Base-by-base conservation (phyloP, 1,284 basidiomycete species). In the Leccinum fuscescens region DNA sequence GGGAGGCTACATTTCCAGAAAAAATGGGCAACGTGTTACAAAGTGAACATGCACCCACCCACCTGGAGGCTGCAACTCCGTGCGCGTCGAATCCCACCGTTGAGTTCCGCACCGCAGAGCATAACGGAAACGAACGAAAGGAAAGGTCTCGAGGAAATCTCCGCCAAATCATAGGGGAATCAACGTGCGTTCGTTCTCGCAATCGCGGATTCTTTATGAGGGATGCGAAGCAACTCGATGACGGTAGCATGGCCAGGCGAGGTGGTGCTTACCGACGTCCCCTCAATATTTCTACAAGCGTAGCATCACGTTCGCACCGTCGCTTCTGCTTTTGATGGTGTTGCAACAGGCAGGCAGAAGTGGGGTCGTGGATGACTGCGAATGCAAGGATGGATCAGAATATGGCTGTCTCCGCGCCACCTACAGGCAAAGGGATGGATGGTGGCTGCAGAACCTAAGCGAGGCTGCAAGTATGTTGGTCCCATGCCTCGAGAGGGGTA, bases 231-330 rank as follows among this genome's bases (percentile, higher is more conserved):
- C 44, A 46, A 11, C 56, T 59, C 59, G 27, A 57, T 58, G 60
- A 62, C 56, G 53, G 46, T 37, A 59, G 61, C 54, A 52, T 55
- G 56, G 55, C 33, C 29, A 61, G 54, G 56, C 54, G 48, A 58
- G 52, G 61, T 69, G 65, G 57, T 68, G 69, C 69, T 63, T 62
- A 64, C 69, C 59, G 60, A 62, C 37, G 60, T 65, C 56, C 55
- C 54, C 62, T 66, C 72, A 71, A 71, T 65, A 60, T 66, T 61
- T 59, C 54, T 69, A 54, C 59, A 58, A 51, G 63, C 69, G 66
- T 73, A 73, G 61, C 60, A 73, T 72, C 72, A 72, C 52, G 68
- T 56, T 73, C 66, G 70, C 73, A 66, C 56, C 62, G 69, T 68
- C 55, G 55, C 72, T 73, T 73, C 65, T 68, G 50, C 57, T 39